These are phyloP conservation scores for Talaromyces ruber DNA, from an alignment of 495 filamentous ascomycete species.

Conservation along the genomic window DNA sequence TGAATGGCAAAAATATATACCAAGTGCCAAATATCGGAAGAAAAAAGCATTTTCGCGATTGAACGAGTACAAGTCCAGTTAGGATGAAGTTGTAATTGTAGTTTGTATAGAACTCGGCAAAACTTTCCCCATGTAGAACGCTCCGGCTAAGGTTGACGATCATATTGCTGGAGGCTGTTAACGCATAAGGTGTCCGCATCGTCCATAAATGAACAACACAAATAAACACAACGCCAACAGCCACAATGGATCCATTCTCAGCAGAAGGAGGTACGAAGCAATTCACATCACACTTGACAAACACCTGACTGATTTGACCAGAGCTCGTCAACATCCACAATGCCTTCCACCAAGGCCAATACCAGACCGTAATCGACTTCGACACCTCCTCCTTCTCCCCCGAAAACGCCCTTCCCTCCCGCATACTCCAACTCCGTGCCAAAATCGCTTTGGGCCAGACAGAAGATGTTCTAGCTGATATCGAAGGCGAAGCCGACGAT, in stretches of 20 bases:
- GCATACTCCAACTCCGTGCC: slow-evolving; percentile 70
- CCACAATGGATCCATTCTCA: slow-evolving; percentile 83
- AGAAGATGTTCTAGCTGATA: slow-evolving; percentile 58
- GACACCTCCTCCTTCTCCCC: slow-evolving; percentile 65
- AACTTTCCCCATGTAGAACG: background rate
- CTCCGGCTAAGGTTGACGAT: background rate
- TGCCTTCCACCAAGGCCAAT: slow-evolving; percentile 90
- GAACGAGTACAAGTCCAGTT: background rate
- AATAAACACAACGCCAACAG: background rate
- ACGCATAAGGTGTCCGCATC: background rate
- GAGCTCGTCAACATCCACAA: slow-evolving; percentile 95
- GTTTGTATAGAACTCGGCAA: background rate
- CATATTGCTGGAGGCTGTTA: background rate
- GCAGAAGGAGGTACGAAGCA: slow-evolving; percentile 63
- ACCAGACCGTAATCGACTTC: slow-evolving; percentile 72
- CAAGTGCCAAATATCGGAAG: background rate
- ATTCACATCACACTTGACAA: background rate
- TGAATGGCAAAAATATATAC: background rate
- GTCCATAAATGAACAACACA: background rate
- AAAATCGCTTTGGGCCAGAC: slow-evolving; percentile 72
- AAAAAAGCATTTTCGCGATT: background rate
- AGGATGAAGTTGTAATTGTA: background rate
- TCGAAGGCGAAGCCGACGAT: slow-evolving; percentile 49
- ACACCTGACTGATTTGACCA: slow-evolving; percentile 16
- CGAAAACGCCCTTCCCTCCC: slow-evolving; percentile 70